A percentile compares a stretch with the other conserved stretches of the same genome.
Evolutionary conservation across 1,284 basidiomycete species (phyloP).

Genomic region (Naganishia sp.): DNA sequence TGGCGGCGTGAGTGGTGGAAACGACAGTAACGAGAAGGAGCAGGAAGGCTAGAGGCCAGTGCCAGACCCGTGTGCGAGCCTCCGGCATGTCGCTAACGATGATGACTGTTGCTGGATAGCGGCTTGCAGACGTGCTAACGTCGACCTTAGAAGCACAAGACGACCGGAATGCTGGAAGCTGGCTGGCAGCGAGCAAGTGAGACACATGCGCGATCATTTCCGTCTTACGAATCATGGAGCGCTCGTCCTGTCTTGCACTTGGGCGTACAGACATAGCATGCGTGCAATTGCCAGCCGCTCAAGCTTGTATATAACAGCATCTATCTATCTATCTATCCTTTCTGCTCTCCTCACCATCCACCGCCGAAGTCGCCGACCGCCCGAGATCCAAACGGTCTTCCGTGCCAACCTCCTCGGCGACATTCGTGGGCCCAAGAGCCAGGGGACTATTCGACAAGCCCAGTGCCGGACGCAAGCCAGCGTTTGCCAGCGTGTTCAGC

Average conservation of each 20-base stretch:
- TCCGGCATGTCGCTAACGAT: not conserved
- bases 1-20: conserved; percentile 47
- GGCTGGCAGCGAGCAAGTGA: not conserved
- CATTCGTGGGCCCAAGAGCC: conserved; percentile 28
- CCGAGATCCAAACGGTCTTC: conserved; percentile 16
- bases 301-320: not conserved
- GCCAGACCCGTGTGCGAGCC: not conserved
- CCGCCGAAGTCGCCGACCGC: not conserved
- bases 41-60: conserved; percentile 21
- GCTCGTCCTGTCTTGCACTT: not conserved
- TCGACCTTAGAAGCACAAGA: not conserved
- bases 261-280: no score
- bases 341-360: conserved; percentile 11
- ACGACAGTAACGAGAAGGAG: conserved; percentile 5
- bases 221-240: conserved; percentile 19
- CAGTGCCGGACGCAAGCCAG: conserved; percentile 20
- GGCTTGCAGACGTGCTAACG: not conserved
- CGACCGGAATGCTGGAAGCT: conserved; percentile 14
- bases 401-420: not conserved
- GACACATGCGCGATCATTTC: conserved; percentile 3
- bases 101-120: not conserved
- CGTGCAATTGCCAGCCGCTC: no score
- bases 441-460: conserved; percentile 33
- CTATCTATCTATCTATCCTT: conserved; percentile 16
- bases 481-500: conserved; percentile 6